Evolutionary conservation across 495 filamentous ascomycete genomes (phyloP).

Genomic region (Neurospora terricola): DNA sequence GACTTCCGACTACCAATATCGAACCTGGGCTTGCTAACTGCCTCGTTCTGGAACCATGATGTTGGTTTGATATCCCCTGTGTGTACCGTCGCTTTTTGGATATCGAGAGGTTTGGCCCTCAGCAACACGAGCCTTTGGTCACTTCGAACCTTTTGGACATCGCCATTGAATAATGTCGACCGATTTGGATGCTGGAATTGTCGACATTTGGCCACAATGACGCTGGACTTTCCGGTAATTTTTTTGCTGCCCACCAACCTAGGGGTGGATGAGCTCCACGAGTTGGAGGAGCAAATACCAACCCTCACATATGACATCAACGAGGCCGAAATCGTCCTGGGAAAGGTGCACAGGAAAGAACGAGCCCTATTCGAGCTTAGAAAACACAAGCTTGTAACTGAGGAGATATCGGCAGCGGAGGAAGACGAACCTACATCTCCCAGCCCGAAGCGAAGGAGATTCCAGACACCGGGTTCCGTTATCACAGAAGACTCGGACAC

Average conservation of each 20-base stretch:
- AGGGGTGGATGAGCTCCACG: slow-evolving; percentile 46
- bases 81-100: neutral
- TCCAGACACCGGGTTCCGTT: slow-evolving; percentile 1
- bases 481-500: slow-evolving; percentile 29
- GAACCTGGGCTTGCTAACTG: neutral
- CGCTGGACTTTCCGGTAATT: slow-evolving; percentile 50
- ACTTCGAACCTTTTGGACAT: neutral
- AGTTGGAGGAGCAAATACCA: slow-evolving; percentile 53
- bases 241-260: slow-evolving; percentile 69
- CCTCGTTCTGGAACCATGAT: neutral
- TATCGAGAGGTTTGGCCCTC: neutral
- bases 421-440: slow-evolving; percentile 6
- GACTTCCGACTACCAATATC: neutral
- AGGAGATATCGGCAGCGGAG: slow-evolving; percentile 39
- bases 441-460: slow-evolving; percentile 28
- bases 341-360: slow-evolving; percentile 54
- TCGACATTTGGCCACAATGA: slow-evolving; percentile 6
- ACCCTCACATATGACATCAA: slow-evolving; percentile 59
- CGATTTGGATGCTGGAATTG: neutral
- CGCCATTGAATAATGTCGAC: neutral
- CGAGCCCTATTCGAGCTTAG: slow-evolving; percentile 72
- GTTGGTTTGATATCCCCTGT: neutral
- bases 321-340: slow-evolving; percentile 67
- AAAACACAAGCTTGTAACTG: slow-evolving; percentile 44
- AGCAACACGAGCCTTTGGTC: neutral